Percentiles rank a stretch among this genome's conserved stretches.
phyloP scores from a whole-genome alignment of 805 yeast genomes.

The Groenewaldozyma tartarivorans region DNA sequence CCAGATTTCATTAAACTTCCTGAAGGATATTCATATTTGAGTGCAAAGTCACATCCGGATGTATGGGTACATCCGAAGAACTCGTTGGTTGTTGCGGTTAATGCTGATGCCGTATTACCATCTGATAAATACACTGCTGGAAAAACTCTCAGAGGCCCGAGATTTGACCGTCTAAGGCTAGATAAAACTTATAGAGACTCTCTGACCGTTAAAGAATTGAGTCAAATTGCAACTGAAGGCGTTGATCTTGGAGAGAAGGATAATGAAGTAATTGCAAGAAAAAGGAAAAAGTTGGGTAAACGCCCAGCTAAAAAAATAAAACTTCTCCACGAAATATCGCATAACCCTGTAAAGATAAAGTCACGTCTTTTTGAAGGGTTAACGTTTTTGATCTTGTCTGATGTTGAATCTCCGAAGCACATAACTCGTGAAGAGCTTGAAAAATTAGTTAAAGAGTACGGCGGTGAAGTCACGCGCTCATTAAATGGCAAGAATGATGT shows the following conservation, averaged over 20 bases:
- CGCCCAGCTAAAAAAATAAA: slow-evolving; percentile 7
- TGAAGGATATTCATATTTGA: no score
- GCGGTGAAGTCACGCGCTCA: slow-evolving; percentile 21
- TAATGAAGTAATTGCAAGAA: slow-evolving; percentile 26
- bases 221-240: slow-evolving; percentile 26
- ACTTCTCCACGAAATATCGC: slow-evolving; percentile 2
- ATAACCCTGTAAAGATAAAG: slow-evolving; percentile 4
- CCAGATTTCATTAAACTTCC: slow-evolving; percentile 33
- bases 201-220: slow-evolving; percentile 45
- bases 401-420: slow-evolving; percentile 17
- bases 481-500: slow-evolving; percentile 6
- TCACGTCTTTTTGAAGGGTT: slow-evolving; percentile 15
- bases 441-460: slow-evolving; percentile 18
- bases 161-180: slow-evolving; percentile 54
- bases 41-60: slow-evolving; percentile 36
- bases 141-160: slow-evolving; percentile 66
- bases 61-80: slow-evolving; percentile 74
- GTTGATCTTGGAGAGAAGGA: slow-evolving; percentile 14
- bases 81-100: slow-evolving; percentile 72
- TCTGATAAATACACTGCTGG: slow-evolving; percentile 50
- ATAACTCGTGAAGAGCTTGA: slow-evolving; percentile 17
- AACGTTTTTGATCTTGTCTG: slow-evolving; percentile 21
- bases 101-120: slow-evolving; percentile 62
- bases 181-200: slow-evolving; percentile 49
- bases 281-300: slow-evolving; percentile 18